These are phyloP conservation scores for Trichosanthes truncata DNA, from an alignment of 306 rosid genomes.

Conservation along the genomic window DNA sequence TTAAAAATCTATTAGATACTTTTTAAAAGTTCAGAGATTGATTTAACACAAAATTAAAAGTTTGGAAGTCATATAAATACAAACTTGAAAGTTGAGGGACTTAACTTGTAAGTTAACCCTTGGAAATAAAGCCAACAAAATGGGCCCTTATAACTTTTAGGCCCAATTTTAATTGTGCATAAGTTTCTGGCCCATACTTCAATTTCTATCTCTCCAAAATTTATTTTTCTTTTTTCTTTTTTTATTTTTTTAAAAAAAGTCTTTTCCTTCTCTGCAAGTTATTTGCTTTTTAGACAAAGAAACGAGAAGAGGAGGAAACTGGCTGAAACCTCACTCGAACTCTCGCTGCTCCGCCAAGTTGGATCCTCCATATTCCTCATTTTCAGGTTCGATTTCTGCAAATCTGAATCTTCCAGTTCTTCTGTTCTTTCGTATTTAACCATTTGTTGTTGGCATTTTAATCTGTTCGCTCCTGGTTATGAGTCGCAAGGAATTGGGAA, in stretches of 20 bases:
- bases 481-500: neutral
- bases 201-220: neutral
- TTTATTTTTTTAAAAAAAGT: neutral
- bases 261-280: constrained; percentile 13
- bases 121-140: neutral
- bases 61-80: too few species aligned
- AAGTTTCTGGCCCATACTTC: neutral
- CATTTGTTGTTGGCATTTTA: neutral
- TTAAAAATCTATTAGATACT: too few species aligned
- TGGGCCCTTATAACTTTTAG: neutral
- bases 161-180: neutral
- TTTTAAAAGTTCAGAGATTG: too few species aligned
- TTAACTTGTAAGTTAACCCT: too few species aligned
- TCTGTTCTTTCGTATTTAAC: neutral
- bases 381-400: neutral
- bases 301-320: neutral
- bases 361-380: neutral
- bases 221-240: neutral
- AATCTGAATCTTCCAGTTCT: neutral
- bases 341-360: neutral
- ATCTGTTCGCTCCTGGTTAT: neutral
- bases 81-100: too few species aligned
- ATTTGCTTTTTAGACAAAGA: constrained; percentile 3
- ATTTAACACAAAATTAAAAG: too few species aligned
- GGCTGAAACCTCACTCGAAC: neutral